Evolutionary conservation across 257 asterid genomes (phyloP).

Genomic region (Solanum sitiens): DNA sequence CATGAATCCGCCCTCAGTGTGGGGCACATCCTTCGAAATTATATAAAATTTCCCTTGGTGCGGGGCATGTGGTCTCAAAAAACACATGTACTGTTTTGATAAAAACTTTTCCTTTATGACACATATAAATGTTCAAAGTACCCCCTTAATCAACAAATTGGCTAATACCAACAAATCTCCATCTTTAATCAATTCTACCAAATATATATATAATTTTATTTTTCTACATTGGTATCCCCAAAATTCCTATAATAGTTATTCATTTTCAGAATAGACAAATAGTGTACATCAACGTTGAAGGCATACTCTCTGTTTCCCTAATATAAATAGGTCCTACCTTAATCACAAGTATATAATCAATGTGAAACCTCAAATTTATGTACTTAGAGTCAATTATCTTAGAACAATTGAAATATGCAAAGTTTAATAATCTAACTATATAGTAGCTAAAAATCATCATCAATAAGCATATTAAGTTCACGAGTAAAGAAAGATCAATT

Average conservation of each 20-base stretch:
- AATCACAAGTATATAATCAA: neutral
- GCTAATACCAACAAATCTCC: neutral
- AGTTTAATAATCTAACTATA: neutral
- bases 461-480: neutral
- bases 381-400: neutral
- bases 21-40: too few relatives aligned
- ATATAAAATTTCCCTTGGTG: too few relatives aligned
- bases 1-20: too few relatives aligned
- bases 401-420: neutral
- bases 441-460: neutral
- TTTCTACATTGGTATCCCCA: neutral
- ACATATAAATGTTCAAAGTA: neutral
- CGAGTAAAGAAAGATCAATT: neutral
- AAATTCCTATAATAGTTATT: neutral
- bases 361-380: neutral
- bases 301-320: neutral
- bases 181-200: neutral
- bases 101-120: too few relatives aligned
- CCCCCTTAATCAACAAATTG: neutral
- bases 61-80: too few relatives aligned
- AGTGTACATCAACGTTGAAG: neutral
- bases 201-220: too few relatives aligned
- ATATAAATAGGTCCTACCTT: neutral
- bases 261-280: neutral
- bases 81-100: too few relatives aligned